Evolutionary conservation across 2,329 filamentous ascomycete species (phyloP), one percentile per base, ranked within the genome.

Genomic region (Lizonia empirigonia): DNA sequence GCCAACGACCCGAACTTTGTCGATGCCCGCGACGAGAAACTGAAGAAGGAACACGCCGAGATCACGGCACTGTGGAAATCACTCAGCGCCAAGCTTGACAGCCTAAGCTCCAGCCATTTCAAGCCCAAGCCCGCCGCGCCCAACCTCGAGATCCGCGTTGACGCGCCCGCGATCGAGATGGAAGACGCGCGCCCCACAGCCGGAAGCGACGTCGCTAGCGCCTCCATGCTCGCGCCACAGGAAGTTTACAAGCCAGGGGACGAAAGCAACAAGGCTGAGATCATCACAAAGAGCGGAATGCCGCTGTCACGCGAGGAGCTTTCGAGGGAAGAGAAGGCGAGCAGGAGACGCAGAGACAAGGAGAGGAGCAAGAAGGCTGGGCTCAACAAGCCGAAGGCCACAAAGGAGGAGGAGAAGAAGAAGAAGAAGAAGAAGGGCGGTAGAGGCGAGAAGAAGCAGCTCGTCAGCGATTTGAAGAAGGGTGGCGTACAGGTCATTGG

Each of bases 41-140:
- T 91, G 19, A 85, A 84, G 60, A 88, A 87, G 55, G 90, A 95
- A 66, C 91, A 97, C 74, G 82, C 84, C 51, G 91, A 96, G 69
- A 88, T 97, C 45, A 85, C 88, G 64, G 80, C 80, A 23, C 78
- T 97, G 65, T 99, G 94, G 91, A 88, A 85, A 62, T 87, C 89
- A 27, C 81, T 97, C 44, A 86, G 83, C 66, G 83, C 83, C 36
- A 89, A 90, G 56, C 85, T 99, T 47, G 94, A 99, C 74, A 85
- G 90, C 20, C 85, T 99, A 57, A 92, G 87, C 74, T 96, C 89
- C 71, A 96, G 91, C 87, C 89, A 97, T 76, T 97, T 96, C 82
- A 92, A 90, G 74, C 94, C 94, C 45, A 95, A 92, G 77, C 87
- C 90, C 9, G 82, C 87, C 2, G 88, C 88, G 42, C 85, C 90